These are phyloP conservation scores for Rhodotorula sp. DNA, from an alignment of 1,284 basidiomycete species.

Conservation along the genomic window DNA sequence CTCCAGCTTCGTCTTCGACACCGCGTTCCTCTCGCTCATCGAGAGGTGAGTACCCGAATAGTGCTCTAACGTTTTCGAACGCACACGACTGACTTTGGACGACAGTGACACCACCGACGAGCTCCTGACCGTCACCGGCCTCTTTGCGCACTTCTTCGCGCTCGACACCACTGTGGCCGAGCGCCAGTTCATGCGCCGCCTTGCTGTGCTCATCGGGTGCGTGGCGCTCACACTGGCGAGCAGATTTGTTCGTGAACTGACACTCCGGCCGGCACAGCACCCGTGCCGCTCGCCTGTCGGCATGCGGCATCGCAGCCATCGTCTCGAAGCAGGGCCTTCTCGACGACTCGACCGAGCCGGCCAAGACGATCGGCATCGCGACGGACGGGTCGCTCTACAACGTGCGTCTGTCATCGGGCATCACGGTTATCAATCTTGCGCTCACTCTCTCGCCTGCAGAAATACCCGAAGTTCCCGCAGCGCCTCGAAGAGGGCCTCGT, in stretches of 20 bases:
- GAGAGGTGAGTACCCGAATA: slow-evolving; percentile 63
- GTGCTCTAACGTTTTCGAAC: neutral
- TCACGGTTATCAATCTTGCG: neutral
- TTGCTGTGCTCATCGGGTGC: slow-evolving; percentile 52
- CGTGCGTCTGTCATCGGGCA: slow-evolving; percentile 57
- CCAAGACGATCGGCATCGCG: slow-evolving; percentile 68
- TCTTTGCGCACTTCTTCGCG: slow-evolving; percentile 88
- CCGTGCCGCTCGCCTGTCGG: slow-evolving; percentile 80
- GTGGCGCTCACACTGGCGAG: no score
- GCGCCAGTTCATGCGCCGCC: slow-evolving; percentile 89
- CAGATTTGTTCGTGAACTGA: no score
- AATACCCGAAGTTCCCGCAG: slow-evolving; percentile 91
- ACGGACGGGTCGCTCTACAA: slow-evolving; percentile 92
- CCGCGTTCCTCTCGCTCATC: slow-evolving; percentile 94
- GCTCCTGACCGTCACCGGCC: slow-evolving; percentile 90
- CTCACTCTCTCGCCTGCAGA: slow-evolving; percentile 56
- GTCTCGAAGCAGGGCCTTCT: slow-evolving; percentile 88
- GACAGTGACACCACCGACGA: slow-evolving; percentile 93
- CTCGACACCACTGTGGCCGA: slow-evolving; percentile 91
- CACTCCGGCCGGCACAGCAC: slow-evolving; percentile 47
- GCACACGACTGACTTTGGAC: neutral
- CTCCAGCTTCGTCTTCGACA: slow-evolving; percentile 68
- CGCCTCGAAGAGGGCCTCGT: slow-evolving; percentile 82
- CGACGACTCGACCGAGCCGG: slow-evolving; percentile 64
- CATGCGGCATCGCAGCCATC: slow-evolving; percentile 92